A percentile compares a stretch with the other conserved stretches of the same genome.
Conservation (phyloP, 176 grass and related monocot genomes). For the Cenchrus fungigraminus region DNA sequence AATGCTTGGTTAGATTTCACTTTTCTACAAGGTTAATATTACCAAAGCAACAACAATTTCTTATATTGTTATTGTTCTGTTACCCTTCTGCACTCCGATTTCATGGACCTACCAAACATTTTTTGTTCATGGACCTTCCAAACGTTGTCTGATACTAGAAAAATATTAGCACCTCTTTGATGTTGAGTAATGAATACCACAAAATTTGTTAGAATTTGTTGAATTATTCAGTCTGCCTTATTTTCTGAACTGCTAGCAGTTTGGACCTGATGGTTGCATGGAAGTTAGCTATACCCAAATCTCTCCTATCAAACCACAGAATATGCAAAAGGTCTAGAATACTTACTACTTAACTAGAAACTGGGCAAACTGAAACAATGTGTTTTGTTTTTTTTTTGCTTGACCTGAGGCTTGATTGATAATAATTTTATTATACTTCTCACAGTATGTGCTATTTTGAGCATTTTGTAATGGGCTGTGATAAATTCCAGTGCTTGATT, state of each 20-base stretch:
- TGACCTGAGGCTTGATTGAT: neutral
- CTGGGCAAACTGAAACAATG: neutral
- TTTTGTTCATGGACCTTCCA: neutral
- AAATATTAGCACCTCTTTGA: neutral
- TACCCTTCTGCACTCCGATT: neutral
- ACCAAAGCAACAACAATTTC: neutral
- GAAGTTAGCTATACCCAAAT: neutral
- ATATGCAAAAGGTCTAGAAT: neutral
- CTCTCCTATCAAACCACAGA: neutral
- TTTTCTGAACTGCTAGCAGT: conserved; percentile 21
- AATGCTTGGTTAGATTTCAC: neutral
- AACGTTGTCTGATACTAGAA: neutral
- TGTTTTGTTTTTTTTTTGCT: neutral
- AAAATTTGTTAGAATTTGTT: neutral
- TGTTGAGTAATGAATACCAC: neutral
- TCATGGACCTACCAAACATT: neutral
- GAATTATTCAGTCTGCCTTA: neutral
- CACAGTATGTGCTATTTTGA: neutral
- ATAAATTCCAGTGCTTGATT: neutral
- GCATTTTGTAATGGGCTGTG: neutral
- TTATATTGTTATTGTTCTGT: neutral
- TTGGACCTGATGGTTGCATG: neutral
- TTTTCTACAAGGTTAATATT: conserved; percentile 4
- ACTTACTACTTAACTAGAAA: neutral
- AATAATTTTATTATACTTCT: conserved; percentile 8